Conservation (phyloP, 192 early-diverging fungal species). For the Funneliformis mosseae region DNA sequence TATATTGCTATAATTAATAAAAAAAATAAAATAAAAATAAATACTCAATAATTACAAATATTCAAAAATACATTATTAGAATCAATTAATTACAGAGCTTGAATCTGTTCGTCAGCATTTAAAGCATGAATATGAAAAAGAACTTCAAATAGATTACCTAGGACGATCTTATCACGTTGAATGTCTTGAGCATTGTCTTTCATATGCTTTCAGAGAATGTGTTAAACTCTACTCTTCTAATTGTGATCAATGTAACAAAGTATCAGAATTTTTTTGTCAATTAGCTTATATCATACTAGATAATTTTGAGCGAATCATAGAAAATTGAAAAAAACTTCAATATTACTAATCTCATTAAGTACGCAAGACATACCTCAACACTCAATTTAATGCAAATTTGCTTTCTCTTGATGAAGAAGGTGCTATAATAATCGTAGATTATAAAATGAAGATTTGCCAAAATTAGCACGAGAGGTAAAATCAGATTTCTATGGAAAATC, state of each 20-base stretch:
- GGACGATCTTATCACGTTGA: too few relatives aligned
- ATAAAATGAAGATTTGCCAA: conserved; percentile 12
- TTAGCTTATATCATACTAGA: background rate
- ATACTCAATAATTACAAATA: too few relatives aligned
- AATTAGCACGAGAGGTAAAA: background rate
- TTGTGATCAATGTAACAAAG: background rate
- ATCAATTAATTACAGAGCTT: background rate
- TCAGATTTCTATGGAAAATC: conserved; percentile 13
- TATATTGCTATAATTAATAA: too few relatives aligned
- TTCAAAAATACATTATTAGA: background rate
- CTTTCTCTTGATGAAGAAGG: background rate
- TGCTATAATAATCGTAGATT: conserved; percentile 3
- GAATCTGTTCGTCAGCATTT: background rate
- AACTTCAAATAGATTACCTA: background rate
- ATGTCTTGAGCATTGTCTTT: background rate
- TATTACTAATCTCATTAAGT: background rate
- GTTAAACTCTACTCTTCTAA: background rate
- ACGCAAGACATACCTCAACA: background rate
- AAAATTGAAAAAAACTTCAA: conserved; percentile 3
- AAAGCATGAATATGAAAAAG: background rate
- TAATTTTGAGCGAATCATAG: background rate
- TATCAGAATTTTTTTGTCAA: background rate
- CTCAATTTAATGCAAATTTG: background rate
- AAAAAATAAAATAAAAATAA: too few relatives aligned
- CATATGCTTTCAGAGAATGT: conserved; percentile 1